Percentiles rank a stretch among this genome's conserved stretches.
Evolutionary conservation across 1,139 yeast genomes (phyloP).

Genomic region (Debaryomycetaceae sp.): DNA sequence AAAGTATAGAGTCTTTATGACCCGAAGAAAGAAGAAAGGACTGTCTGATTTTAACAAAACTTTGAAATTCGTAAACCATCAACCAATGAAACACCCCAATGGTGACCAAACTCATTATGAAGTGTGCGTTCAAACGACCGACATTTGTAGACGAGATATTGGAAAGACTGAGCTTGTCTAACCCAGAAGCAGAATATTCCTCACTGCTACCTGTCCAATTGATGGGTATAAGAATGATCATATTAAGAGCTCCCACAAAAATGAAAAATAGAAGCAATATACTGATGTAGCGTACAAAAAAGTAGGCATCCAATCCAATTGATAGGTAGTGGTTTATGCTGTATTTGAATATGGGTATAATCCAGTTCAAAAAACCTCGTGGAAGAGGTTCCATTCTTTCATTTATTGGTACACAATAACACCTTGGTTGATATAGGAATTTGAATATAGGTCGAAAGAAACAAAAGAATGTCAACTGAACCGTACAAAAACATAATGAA

Average conservation of each 20-base stretch:
- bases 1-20: conserved; percentile 23
- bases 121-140: conserved; percentile 48
- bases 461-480: conserved; percentile 54
- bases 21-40: conserved; percentile 26
- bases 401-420: conserved; percentile 38
- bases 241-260: conserved; percentile 47
- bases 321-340: conserved; percentile 42
- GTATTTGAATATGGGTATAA: conserved; percentile 35
- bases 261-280: conserved; percentile 47
- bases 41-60: conserved; percentile 45
- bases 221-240: conserved; percentile 55
- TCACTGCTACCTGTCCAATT: conserved; percentile 45
- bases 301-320: conserved; percentile 64
- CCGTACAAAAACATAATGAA: conserved; percentile 47
- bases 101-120: conserved; percentile 49
- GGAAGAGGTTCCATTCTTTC: conserved; percentile 38
- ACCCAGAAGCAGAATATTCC: conserved; percentile 37
- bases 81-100: conserved; percentile 53
- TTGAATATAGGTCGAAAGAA: conserved; percentile 45
- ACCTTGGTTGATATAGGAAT: conserved; percentile 56
- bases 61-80: conserved; percentile 47
- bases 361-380: conserved; percentile 47
- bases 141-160: conserved; percentile 52
- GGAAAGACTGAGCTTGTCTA: conserved; percentile 60
- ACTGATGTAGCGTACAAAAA: conserved; percentile 53